Evolutionary conservation across 306 rosid genomes (phyloP), one percentile per base, ranked within the genome.

Genomic region (Vicia villosa): DNA sequence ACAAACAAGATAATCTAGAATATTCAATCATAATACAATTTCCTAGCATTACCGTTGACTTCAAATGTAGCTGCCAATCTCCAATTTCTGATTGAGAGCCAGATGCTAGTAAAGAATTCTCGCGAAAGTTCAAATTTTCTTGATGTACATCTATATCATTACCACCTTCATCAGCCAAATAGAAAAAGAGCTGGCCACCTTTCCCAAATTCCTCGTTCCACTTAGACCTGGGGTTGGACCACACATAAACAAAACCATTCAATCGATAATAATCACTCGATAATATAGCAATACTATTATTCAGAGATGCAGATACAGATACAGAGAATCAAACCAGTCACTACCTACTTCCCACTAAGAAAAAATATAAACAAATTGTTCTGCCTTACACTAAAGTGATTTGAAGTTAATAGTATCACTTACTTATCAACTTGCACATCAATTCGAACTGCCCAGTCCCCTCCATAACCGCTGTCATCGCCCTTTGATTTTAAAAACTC

Each of bases 11-110:
- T 11, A 70, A 71, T 41, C 22, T 68, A 47, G 45, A 74, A 66
- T 46, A 49, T 54, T 73, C 22, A 34, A 69, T 56, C 34, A 69
- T 52, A 16, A 69, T 55, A 57, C 12, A 11, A 63, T 61, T 54
- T 77, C 22, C 57, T 17, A 66, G 72, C 47, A 65, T 82, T 88
- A 91, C 99, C 96, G 1, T 85, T 73, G 99, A 88, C 78, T 91
- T 91, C 51, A 94, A 70, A 84, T 94, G 96, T 45, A 94, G 88
- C 86, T 94, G 88, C 99, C 99, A 94, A 83, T 66, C 81, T 83
- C 97, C 99, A 81, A 91, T 58, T 45, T 91, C 99, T 17, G 20
- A 38, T 78, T 85, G 89, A 59, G 96, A 85, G 77, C 99, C 96
- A 43, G 89, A 87, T 26, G 95, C 82, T 28, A 94, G 88, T 61